Percentiles rank a stretch among this genome's conserved stretches.
phyloP scores from a whole-genome alignment of 2,329 filamentous ascomycete genomes.

The Arthrobotrys entomopaga region DNA sequence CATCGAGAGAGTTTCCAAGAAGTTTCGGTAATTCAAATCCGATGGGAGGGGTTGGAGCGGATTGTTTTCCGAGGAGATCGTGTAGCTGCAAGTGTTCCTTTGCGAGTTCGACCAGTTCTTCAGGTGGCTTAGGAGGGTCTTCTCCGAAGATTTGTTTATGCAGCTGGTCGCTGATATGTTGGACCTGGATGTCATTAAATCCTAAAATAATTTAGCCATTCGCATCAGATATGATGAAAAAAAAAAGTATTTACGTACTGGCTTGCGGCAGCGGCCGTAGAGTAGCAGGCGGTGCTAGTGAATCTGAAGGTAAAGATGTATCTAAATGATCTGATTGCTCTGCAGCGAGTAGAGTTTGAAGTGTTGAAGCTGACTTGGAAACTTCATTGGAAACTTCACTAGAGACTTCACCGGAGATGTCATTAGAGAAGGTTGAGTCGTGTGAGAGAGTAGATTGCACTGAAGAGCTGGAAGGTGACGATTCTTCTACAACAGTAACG shows the following conservation, averaged over 20 bases:
- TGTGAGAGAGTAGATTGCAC: background rate
- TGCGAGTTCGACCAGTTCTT: slow-evolving; percentile 79
- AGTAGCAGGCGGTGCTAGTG: background rate
- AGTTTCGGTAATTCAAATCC: slow-evolving; percentile 85
- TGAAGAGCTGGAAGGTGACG: background rate
- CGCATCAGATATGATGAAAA: background rate
- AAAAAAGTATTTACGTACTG: background rate
- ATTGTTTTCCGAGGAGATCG: slow-evolving; percentile 89
- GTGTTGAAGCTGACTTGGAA: background rate
- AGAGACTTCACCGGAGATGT: background rate
- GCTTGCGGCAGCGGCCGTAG: slow-evolving; percentile 8
- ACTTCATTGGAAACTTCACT: background rate
- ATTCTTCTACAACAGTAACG: background rate
- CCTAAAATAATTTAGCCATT: slow-evolving; percentile 66
- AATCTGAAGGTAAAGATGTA: background rate
- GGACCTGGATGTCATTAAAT: slow-evolving; percentile 92
- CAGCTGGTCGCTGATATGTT: slow-evolving; percentile 86
- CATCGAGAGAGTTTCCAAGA: slow-evolving; percentile 79
- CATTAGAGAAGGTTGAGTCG: too few species aligned
- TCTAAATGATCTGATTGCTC: background rate
- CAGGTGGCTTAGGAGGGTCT: slow-evolving; percentile 66
- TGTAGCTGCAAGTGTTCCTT: slow-evolving; percentile 84
- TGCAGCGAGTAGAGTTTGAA: background rate
- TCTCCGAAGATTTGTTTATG: slow-evolving; percentile 82
- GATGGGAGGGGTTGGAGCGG: slow-evolving; percentile 78